Evolutionary conservation across 495 filamentous ascomycete species (phyloP).

Genomic region (Hypomontagnella monticulosa): DNA sequence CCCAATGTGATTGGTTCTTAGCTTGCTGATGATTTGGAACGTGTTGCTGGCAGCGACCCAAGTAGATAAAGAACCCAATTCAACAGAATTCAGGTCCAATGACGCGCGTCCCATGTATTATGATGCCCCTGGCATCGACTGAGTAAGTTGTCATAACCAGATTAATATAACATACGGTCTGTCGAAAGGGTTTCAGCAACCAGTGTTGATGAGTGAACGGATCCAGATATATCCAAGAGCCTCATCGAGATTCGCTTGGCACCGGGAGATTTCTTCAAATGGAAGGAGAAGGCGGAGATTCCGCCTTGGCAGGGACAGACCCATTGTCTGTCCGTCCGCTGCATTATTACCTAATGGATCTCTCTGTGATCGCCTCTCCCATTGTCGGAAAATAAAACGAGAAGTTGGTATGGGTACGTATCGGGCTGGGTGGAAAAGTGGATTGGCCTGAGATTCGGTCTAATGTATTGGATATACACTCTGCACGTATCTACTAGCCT

Average conservation of each 20-base stretch:
- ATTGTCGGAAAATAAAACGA: constrained; percentile 28
- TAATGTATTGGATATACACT: not conserved
- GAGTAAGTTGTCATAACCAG: no score
- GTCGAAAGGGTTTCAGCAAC: no score
- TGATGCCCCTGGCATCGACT: no score
- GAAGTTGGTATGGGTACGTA: not conserved
- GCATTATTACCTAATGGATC: constrained; percentile 26
- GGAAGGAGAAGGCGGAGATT: constrained; percentile 11
- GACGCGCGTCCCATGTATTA: no score
- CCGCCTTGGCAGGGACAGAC: constrained; percentile 21
- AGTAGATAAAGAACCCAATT: no score
- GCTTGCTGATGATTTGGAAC: no score
- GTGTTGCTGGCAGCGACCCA: no score
- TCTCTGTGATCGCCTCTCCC: constrained; percentile 27
- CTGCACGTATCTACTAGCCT: no score
- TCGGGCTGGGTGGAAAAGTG: constrained; percentile 6
- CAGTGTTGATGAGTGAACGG: no score
- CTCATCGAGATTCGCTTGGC: constrained; percentile 7
- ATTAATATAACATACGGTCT: no score
- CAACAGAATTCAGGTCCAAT: no score
- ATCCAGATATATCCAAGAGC: not conserved
- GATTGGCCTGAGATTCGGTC: constrained; percentile 5
- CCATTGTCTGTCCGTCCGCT: constrained; percentile 2
- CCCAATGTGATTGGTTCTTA: no score
- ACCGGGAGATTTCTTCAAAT: constrained; percentile 4